phyloP scores from a whole-genome alignment of 176 grass and related monocot genomes.

The Eleusine coracana region DNA sequence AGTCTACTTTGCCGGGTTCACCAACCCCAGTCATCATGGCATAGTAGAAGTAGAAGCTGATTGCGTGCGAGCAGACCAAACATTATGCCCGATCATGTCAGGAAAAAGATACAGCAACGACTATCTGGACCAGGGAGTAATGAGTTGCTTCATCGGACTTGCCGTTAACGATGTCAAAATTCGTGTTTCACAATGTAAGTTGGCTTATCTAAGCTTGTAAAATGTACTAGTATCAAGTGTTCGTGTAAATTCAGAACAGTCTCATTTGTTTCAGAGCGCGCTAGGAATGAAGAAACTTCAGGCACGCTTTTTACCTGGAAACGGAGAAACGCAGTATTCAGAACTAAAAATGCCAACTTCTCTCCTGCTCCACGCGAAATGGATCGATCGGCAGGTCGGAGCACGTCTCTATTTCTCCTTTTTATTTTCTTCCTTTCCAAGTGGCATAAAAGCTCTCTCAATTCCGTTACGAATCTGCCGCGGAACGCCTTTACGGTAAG shows the following conservation, averaged over 20 bases:
- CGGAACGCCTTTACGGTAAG: neutral
- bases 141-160: neutral
- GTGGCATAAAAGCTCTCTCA: constrained; percentile 9
- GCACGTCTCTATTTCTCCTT: neutral
- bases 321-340: neutral
- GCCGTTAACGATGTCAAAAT: too few species aligned
- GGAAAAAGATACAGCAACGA: neutral
- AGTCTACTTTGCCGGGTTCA: neutral
- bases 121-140: neutral
- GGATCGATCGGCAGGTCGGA: neutral
- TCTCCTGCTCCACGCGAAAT: neutral
- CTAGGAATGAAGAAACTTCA: neutral
- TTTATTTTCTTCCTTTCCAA: neutral
- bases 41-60: neutral
- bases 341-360: neutral
- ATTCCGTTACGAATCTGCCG: constrained; percentile 34
- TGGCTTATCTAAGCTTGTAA: neutral
- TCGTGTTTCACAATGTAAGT: neutral
- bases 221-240: too few species aligned
- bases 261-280: neutral
- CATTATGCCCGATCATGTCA: constrained; percentile 41
- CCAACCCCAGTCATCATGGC: constrained; percentile 42
- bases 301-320: neutral
- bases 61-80: constrained; percentile 53
- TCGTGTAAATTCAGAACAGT: neutral